Evolutionary conservation across 1,139 yeast genomes (phyloP).

Genomic region (Candida tropicalis): DNA sequence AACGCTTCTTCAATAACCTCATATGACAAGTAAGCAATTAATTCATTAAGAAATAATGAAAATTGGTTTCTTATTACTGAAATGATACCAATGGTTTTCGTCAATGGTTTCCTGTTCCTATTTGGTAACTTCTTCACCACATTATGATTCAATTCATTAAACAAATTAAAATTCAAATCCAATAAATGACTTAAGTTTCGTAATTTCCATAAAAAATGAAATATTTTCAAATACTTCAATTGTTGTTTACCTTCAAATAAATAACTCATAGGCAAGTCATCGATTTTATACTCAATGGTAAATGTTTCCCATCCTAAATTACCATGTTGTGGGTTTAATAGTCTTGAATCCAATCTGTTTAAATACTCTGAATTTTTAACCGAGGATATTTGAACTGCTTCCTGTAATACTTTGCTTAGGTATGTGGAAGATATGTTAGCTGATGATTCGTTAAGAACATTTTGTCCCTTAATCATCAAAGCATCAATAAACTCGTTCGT

Average conservation of each 20-base stretch:
- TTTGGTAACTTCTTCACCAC: conserved; percentile 15
- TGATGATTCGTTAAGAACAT: conserved; percentile 63
- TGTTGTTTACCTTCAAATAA: conserved; percentile 23
- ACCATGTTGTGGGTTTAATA: conserved; percentile 66
- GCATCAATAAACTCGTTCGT: conserved; percentile 78
- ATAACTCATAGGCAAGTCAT: conserved; percentile 53
- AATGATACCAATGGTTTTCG: conserved; percentile 16
- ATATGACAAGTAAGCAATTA: conserved; percentile 46
- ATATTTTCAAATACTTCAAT: conserved; percentile 68
- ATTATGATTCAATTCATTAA: conserved; percentile 30
- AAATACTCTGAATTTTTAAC: conserved; percentile 41
- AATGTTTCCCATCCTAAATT: conserved; percentile 89
- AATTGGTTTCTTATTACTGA: conserved; percentile 44
- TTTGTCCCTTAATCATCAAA: conserved; percentile 58
- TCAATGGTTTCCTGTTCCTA: not conserved
- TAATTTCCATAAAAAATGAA: conserved; percentile 83
- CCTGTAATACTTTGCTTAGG: conserved; percentile 63
- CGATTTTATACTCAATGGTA: conserved; percentile 76
- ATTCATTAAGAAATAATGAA: conserved; percentile 43
- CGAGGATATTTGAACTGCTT: conserved; percentile 68
- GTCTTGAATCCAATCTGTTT: conserved; percentile 71
- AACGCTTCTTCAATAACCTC: conserved; percentile 53
- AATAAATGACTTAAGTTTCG: conserved; percentile 61
- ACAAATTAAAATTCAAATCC: conserved; percentile 34
- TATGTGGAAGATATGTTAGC: conserved; percentile 64